These are phyloP conservation scores for Alternaria arborescens DNA, from an alignment of 2,329 filamentous ascomycete species.

Conservation along the genomic window DNA sequence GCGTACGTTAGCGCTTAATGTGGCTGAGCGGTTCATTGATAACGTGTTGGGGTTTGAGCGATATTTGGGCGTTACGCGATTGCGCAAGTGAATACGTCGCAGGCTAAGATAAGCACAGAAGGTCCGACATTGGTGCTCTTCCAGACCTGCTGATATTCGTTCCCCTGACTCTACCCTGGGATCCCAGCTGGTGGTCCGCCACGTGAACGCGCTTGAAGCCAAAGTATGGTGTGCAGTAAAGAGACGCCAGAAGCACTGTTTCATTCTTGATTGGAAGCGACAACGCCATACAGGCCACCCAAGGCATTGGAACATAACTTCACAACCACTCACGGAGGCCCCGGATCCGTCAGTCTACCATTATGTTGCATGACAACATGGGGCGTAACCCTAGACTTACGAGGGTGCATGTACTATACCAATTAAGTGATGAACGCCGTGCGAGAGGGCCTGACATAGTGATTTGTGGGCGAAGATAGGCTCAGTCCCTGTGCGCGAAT, in stretches of 20 bases:
- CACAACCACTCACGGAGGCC: neutral
- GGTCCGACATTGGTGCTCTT: neutral
- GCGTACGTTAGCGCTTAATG: neutral
- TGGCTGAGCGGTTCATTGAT: slow-evolving; percentile 2
- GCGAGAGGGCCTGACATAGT: neutral
- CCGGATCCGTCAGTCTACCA: slow-evolving; percentile 2
- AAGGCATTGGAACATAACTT: neutral
- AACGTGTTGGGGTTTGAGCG: slow-evolving; percentile 3
- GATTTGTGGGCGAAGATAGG: neutral
- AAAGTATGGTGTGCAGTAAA: neutral
- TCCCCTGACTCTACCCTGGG: neutral
- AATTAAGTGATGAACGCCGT: neutral
- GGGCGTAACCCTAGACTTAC: neutral
- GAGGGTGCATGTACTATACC: slow-evolving; percentile 1
- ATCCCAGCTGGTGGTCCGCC: neutral
- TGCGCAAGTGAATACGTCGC: neutral
- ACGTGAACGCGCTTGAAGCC: neutral
- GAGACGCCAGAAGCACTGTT: neutral
- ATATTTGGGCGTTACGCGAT: neutral
- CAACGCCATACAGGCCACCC: neutral
- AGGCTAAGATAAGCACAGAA: neutral
- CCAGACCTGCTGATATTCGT: neutral
- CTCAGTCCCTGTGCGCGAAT: neutral
- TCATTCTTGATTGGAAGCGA: neutral
- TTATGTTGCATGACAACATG: neutral